Percentiles rank a stretch among this genome's conserved stretches.
Evolutionary conservation across 768 basidiomycete genomes (phyloP).

Genomic region (Dacryopinax primogenitus): DNA sequence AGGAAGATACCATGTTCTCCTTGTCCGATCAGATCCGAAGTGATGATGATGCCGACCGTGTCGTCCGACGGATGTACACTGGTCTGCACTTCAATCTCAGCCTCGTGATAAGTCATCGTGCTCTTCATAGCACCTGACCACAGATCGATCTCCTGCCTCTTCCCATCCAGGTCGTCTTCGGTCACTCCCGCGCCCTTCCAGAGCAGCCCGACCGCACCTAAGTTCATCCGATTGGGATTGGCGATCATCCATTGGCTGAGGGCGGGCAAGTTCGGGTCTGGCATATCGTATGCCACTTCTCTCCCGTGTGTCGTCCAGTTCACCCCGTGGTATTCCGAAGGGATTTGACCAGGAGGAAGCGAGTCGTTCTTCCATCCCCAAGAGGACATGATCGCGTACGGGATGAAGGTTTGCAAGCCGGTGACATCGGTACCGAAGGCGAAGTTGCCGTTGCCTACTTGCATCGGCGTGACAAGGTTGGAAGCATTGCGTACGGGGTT

Average conservation of each 20-base stretch:
- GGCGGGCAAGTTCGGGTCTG: neutral
- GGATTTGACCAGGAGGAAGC: conserved; percentile 34
- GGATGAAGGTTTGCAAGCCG: conserved; percentile 45
- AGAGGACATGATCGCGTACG: conserved; percentile 43
- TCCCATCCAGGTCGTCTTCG: conserved; percentile 30
- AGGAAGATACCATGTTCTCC: conserved; percentile 38
- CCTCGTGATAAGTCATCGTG: conserved; percentile 31
- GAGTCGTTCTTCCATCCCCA: conserved; percentile 55
- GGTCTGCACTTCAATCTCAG: conserved; percentile 31
- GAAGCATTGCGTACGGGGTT: conserved; percentile 41
- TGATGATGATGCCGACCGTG: conserved; percentile 32
- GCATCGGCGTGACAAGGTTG: conserved; percentile 39
- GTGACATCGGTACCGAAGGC: conserved; percentile 49
- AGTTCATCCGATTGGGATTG: conserved; percentile 46
- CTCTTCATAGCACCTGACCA: conserved; percentile 44
- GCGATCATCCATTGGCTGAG: conserved; percentile 42
- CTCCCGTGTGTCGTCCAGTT: conserved; percentile 41
- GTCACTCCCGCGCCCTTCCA: conserved; percentile 29
- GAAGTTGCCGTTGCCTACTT: conserved; percentile 50
- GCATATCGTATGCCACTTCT: conserved; percentile 35
- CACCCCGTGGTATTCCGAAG: conserved; percentile 37
- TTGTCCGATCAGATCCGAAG: conserved; percentile 31
- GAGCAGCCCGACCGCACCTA: conserved; percentile 39
- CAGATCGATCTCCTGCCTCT: conserved; percentile 38
- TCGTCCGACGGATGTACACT: conserved; percentile 31